These are phyloP conservation scores for Scortechinia acanthostroma DNA, from an alignment of 2,329 filamentous ascomycete species.

Conservation along the genomic window DNA sequence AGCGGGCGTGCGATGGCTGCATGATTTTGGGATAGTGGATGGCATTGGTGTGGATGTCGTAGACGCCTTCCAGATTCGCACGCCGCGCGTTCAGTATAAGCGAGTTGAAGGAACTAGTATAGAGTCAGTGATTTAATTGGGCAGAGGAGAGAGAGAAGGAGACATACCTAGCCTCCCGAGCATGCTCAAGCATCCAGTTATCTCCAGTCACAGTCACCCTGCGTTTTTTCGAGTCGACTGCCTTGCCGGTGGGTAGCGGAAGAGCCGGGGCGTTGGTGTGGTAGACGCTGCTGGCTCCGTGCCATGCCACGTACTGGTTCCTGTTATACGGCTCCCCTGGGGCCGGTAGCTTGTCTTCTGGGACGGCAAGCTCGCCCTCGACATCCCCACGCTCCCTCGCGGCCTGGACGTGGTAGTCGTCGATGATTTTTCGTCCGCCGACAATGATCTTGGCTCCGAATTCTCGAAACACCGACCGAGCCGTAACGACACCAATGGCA, in stretches of 20 bases:
- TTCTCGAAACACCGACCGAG: slow-evolving; percentile 91
- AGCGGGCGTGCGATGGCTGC: slow-evolving; percentile 81
- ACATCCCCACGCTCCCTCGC: slow-evolving; percentile 70
- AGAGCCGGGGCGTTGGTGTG: slow-evolving; percentile 74
- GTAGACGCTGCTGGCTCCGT: slow-evolving; percentile 91
- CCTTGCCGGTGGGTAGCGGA: slow-evolving; percentile 70
- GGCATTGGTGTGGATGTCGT: slow-evolving; percentile 88
- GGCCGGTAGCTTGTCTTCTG: slow-evolving; percentile 70
- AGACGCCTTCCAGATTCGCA: slow-evolving; percentile 68
- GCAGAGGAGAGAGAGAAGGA: neutral
- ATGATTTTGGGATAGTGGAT: slow-evolving; percentile 82
- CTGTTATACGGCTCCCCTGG: slow-evolving; percentile 90
- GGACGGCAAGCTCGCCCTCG: slow-evolving; percentile 87
- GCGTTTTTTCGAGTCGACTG: slow-evolving; percentile 70
- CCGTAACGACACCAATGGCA: slow-evolving; percentile 92
- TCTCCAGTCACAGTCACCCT: slow-evolving; percentile 82
- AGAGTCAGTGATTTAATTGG: slow-evolving; percentile 5
- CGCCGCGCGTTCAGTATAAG: slow-evolving; percentile 62
- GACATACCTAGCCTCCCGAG: slow-evolving; percentile 76
- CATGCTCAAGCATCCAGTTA: slow-evolving; percentile 96
- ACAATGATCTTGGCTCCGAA: slow-evolving; percentile 93
- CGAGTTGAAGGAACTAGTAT: slow-evolving; percentile 73
- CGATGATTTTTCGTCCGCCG: slow-evolving; percentile 75
- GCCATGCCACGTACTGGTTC: slow-evolving; percentile 98
- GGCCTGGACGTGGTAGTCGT: slow-evolving; percentile 81